These are phyloP conservation scores for Microbotryomycetes sp. DNA, from an alignment of 1,284 basidiomycete genomes.

Conservation along the genomic window DNA sequence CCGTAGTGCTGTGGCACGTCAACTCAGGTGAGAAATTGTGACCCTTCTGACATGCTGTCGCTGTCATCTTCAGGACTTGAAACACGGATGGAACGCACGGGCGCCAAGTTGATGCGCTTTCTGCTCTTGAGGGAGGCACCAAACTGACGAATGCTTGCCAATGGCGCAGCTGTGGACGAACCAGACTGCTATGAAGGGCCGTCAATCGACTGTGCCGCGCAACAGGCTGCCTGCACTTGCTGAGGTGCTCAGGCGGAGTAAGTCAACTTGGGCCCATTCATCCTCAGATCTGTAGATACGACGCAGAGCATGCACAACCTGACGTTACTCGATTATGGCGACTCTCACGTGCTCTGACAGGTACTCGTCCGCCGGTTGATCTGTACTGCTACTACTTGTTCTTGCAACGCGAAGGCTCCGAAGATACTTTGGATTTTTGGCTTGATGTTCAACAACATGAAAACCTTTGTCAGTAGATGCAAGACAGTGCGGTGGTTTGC, in stretches of 20 bases:
- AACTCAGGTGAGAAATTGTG: too few species aligned
- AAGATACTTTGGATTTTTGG: constrained; percentile 97
- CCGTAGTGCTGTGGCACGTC: too few species aligned
- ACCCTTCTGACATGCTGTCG: too few species aligned
- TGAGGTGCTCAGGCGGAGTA: constrained; percentile 39
- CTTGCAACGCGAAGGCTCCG: constrained; percentile 84
- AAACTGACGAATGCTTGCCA: too few species aligned
- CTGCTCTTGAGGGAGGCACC: too few species aligned
- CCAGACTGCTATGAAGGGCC: not conserved
- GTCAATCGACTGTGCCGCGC: constrained; percentile 5
- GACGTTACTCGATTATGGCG: not conserved
- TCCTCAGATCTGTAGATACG: not conserved
- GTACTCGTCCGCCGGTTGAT: constrained; percentile 86
- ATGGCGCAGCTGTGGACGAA: too few species aligned
- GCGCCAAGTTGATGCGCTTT: too few species aligned
- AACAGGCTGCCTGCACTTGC: constrained; percentile 43
- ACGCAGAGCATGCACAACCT: too few species aligned
- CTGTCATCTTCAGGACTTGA: too few species aligned
- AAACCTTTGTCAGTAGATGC: constrained; percentile 58
- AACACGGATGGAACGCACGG: too few species aligned
- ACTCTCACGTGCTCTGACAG: constrained; percentile 14
- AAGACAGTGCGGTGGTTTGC: not conserved
- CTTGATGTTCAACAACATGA: constrained; percentile 98
- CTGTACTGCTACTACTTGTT: constrained; percentile 95
- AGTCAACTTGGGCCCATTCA: not conserved